Percentiles rank a stretch among this genome's conserved stretches.
phyloP scores from a whole-genome alignment of 345 rosid species.

The Salix arbutifolia region DNA sequence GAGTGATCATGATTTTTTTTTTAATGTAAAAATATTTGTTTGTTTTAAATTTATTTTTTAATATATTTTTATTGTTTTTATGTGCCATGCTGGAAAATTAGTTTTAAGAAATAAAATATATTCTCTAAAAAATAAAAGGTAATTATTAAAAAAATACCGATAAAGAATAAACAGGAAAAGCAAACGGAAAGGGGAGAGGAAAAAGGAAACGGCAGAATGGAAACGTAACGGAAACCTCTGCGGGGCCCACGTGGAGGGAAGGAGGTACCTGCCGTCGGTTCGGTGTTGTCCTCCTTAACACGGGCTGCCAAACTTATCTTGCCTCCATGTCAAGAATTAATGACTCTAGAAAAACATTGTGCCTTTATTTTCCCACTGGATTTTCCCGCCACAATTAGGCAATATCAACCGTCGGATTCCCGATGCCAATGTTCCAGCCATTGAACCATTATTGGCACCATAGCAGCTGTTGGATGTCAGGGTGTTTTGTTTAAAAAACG shows the following conservation, averaged over 20 bases:
- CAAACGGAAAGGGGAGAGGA: neutral
- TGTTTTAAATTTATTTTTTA: too few relatives aligned
- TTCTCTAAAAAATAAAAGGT: too few relatives aligned
- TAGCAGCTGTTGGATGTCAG: neutral
- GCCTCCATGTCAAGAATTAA: neutral
- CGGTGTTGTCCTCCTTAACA: conserved; percentile 44
- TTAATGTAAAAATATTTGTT: too few relatives aligned
- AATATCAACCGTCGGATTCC: conserved; percentile 3
- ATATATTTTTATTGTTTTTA: too few relatives aligned
- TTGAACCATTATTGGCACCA: neutral
- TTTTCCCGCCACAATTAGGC: conserved; percentile 41
- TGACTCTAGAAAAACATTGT: neutral
- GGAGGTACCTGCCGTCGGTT: conserved; percentile 39
- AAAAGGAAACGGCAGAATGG: neutral
- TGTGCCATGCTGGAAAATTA: too few relatives aligned
- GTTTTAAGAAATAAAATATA: too few relatives aligned
- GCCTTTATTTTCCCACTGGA: conserved; percentile 24
- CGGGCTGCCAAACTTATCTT: neutral
- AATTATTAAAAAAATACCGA: too few relatives aligned
- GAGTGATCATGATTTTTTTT: too few relatives aligned
- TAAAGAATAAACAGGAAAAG: neutral
- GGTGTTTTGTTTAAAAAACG: too few relatives aligned
- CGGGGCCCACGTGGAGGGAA: conserved; percentile 23
- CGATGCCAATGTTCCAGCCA: neutral
- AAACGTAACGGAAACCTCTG: conserved; percentile 22